These are phyloP conservation scores for Aspergillus piperis DNA, from an alignment of 2,329 filamentous ascomycete species.

Conservation along the genomic window DNA sequence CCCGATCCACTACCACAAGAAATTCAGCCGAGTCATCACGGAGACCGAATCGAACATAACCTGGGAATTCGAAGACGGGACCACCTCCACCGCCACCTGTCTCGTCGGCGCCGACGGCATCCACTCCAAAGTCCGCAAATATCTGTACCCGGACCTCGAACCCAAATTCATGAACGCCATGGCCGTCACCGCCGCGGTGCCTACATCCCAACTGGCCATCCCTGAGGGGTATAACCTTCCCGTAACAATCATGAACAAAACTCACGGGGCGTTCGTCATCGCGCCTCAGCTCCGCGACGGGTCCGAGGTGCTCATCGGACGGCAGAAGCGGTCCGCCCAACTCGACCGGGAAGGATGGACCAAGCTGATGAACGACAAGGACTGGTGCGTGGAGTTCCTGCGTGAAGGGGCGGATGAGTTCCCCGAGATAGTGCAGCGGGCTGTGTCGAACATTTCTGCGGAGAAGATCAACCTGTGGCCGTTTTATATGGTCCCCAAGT, in stretches of 20 bases:
- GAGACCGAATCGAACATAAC: constrained; percentile 46
- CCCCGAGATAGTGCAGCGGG: constrained; percentile 41
- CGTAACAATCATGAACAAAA: constrained; percentile 45
- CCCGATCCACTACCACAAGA: constrained; percentile 50
- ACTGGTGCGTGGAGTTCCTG: constrained; percentile 41
- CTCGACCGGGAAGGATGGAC: constrained; percentile 49
- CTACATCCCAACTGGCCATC: constrained; percentile 40
- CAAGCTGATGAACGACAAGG: constrained; percentile 42
- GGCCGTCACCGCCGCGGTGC: constrained; percentile 42
- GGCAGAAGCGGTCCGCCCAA: constrained; percentile 44
- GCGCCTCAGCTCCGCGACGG: constrained; percentile 53
- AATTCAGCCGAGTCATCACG: constrained; percentile 48
- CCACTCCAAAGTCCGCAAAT: constrained; percentile 56
- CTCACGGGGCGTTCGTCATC: constrained; percentile 53
- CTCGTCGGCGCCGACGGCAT: constrained; percentile 63
- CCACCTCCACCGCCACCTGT: constrained; percentile 41
- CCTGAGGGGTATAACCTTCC: constrained; percentile 44
- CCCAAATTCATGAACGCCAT: constrained; percentile 56
- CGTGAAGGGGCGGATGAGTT: constrained; percentile 36
- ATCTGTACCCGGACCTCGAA: constrained; percentile 52
- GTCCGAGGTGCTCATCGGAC: constrained; percentile 53
- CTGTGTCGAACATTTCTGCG: constrained; percentile 38
- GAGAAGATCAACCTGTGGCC: constrained; percentile 52
- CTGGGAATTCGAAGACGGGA: constrained; percentile 53
- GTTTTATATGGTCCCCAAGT: constrained; percentile 51